phyloP scores from a whole-genome alignment of 2,329 filamentous ascomycete genomes.

The Scedosporium minutisporum region DNA sequence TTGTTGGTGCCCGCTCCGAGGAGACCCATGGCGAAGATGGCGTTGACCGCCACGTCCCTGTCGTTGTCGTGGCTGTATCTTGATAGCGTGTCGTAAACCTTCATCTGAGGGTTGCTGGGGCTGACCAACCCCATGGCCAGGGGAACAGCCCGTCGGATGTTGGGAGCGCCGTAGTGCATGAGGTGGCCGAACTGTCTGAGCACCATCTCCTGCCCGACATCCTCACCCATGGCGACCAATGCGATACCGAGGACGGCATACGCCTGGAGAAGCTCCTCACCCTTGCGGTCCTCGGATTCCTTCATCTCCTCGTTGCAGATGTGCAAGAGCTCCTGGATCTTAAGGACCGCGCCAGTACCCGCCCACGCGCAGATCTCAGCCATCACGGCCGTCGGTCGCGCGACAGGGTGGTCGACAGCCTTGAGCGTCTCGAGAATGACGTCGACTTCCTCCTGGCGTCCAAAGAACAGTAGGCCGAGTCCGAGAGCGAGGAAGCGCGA shows the following conservation, averaged over 20 bases:
- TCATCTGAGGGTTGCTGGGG: slow-evolving; percentile 99
- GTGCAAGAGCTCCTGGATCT: slow-evolving; percentile 93
- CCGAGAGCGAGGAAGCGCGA: slow-evolving; percentile 92
- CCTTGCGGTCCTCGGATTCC: slow-evolving; percentile 88
- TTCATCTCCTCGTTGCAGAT: slow-evolving; percentile 98
- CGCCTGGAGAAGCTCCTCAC: slow-evolving; percentile 87
- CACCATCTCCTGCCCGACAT: slow-evolving; percentile 98
- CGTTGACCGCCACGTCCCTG: slow-evolving; percentile 94
- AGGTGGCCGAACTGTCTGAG: slow-evolving; percentile 93
- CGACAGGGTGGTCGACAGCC: slow-evolving; percentile 93
- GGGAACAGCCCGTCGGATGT: slow-evolving; percentile 92
- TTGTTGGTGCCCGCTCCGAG: slow-evolving; percentile 97
- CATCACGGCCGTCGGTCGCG: slow-evolving; percentile 87
- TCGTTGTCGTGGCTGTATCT: slow-evolving; percentile 98
- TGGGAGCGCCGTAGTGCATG: slow-evolving; percentile 98
- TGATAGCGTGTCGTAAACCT: slow-evolving; percentile 96
- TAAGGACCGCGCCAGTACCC: slow-evolving; percentile 90
- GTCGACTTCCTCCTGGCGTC: slow-evolving; percentile 96
- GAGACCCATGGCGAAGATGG: slow-evolving; percentile 98
- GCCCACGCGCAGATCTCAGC: slow-evolving; percentile 98
- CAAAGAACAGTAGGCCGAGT: slow-evolving; percentile 88
- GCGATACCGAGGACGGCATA: slow-evolving; percentile 94
- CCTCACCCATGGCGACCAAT: slow-evolving; percentile 94
- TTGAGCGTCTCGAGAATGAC: slow-evolving; percentile 95
- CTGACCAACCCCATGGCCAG: slow-evolving; percentile 94